Percentiles rank a stretch among this genome's conserved stretches.
Conservation (phyloP, 2,329 filamentous ascomycete genomes). For the Neoarthrinium moseri region DNA sequence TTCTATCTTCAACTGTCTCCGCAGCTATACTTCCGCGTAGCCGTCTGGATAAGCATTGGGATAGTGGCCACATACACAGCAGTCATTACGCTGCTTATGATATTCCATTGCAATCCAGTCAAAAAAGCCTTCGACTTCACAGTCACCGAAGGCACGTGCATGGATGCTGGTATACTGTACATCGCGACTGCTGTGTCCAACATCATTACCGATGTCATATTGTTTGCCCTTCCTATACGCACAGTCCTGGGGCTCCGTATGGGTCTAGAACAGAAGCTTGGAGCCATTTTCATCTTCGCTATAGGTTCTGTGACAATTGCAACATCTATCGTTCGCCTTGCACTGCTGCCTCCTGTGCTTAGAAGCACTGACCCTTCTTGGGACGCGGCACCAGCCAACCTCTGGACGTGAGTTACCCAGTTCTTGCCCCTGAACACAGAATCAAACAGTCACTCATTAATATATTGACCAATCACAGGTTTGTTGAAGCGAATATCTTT, state of each 20-base stretch:
- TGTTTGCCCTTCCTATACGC: slow-evolving; percentile 41
- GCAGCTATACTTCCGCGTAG: slow-evolving; percentile 17
- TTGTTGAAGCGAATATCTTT: slow-evolving; percentile 28
- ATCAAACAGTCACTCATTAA: neutral
- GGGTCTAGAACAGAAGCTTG: slow-evolving; percentile 40
- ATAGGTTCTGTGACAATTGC: slow-evolving; percentile 37
- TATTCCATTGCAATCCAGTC: slow-evolving; percentile 25
- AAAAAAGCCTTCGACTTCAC: slow-evolving; percentile 17
- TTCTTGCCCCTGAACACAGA: neutral
- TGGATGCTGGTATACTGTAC: slow-evolving; percentile 10
- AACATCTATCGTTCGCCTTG: slow-evolving; percentile 11
- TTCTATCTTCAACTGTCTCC: slow-evolving; percentile 25
- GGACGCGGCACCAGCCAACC: slow-evolving; percentile 12
- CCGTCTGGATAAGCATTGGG: slow-evolving; percentile 19
- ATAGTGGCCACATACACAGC: slow-evolving; percentile 16
- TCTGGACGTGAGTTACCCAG: slow-evolving; percentile 16
- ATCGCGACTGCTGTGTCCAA: slow-evolving; percentile 34
- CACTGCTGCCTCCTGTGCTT: slow-evolving; percentile 11
- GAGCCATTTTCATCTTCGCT: slow-evolving; percentile 38
- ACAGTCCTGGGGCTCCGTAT: slow-evolving; percentile 40
- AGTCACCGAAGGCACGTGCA: slow-evolving; percentile 15
- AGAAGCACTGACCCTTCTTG: slow-evolving; percentile 13
- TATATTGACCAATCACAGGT: slow-evolving; percentile 14
- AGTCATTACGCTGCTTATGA: slow-evolving; percentile 20
- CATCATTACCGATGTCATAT: slow-evolving; percentile 42